These are phyloP conservation scores for Cordyceps farinosa DNA, from an alignment of 2,329 filamentous ascomycete species.

Conservation along the genomic window DNA sequence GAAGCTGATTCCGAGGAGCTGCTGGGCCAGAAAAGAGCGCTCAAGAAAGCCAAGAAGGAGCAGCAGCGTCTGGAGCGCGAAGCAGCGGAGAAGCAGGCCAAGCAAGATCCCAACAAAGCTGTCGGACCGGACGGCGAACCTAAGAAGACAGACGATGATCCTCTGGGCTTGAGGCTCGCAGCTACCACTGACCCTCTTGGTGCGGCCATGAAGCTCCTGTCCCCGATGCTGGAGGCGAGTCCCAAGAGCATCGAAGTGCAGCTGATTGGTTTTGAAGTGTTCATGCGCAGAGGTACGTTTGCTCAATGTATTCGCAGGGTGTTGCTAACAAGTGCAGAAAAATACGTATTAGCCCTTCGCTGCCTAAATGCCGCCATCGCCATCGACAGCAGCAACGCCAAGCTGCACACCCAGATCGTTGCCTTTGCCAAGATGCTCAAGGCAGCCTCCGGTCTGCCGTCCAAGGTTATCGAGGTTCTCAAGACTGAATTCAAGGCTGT, in stretches of 20 bases:
- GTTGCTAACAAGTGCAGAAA: conserved; percentile 51
- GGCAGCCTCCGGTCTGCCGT: conserved; percentile 53
- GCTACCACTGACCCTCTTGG: conserved; percentile 78
- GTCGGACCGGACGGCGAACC: conserved; percentile 56
- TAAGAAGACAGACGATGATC: conserved; percentile 90
- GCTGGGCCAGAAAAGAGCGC: conserved; percentile 76
- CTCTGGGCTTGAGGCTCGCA: conserved; percentile 73
- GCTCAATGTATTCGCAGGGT: not conserved
- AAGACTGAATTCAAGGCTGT: conserved; percentile 63
- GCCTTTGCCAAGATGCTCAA: conserved; percentile 64
- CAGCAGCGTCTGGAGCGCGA: conserved; percentile 62
- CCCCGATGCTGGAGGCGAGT: conserved; percentile 75
- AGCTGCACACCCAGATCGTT: conserved; percentile 70
- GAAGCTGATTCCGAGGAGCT: conserved; percentile 52
- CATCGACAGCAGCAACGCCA: conserved; percentile 66
- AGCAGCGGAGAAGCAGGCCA: conserved; percentile 72
- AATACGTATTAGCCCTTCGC: conserved; percentile 81
- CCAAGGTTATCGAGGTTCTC: conserved; percentile 66
- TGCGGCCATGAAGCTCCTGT: conserved; percentile 83
- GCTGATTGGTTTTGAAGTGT: conserved; percentile 84
- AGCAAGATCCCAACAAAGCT: conserved; percentile 80
- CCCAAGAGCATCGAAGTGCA: conserved; percentile 80
- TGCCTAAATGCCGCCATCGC: conserved; percentile 72
- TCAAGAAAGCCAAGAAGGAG: conserved; percentile 87
- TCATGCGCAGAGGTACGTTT: conserved; percentile 72